These are phyloP conservation scores for Sphaerulina vaccinii DNA, from an alignment of 2,329 filamentous ascomycete species.

Conservation along the genomic window DNA sequence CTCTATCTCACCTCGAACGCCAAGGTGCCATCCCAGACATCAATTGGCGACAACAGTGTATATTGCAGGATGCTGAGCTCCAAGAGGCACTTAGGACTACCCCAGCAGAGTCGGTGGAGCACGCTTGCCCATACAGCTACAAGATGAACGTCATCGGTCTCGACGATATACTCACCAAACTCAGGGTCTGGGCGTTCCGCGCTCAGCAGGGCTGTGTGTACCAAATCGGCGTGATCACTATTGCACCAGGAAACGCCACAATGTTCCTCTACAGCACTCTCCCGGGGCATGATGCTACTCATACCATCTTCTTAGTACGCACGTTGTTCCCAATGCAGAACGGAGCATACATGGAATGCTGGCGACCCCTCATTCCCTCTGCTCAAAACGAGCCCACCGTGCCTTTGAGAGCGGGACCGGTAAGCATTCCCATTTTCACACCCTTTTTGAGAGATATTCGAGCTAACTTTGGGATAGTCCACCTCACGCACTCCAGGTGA, in stretches of 20 bases:
- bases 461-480: background rate
- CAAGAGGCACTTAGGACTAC: background rate
- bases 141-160: background rate
- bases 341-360: background rate
- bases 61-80: background rate
- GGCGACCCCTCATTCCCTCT: background rate
- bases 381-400: background rate
- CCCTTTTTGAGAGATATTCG: background rate
- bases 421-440: background rate
- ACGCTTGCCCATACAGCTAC: background rate
- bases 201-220: background rate
- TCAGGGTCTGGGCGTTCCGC: background rate
- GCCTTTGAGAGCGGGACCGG: background rate
- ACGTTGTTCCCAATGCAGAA: background rate
- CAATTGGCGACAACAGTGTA: background rate
- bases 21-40: background rate
- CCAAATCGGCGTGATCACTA: background rate
- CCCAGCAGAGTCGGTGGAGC: background rate
- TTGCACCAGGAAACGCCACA: background rate
- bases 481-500: background rate
- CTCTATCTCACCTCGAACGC: background rate
- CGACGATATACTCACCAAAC: background rate
- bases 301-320: background rate
- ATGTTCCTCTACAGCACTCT: background rate
- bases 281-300: background rate